Evolutionary conservation across 257 asterid genomes (phyloP).

Genomic region (Solanum chilense): DNA sequence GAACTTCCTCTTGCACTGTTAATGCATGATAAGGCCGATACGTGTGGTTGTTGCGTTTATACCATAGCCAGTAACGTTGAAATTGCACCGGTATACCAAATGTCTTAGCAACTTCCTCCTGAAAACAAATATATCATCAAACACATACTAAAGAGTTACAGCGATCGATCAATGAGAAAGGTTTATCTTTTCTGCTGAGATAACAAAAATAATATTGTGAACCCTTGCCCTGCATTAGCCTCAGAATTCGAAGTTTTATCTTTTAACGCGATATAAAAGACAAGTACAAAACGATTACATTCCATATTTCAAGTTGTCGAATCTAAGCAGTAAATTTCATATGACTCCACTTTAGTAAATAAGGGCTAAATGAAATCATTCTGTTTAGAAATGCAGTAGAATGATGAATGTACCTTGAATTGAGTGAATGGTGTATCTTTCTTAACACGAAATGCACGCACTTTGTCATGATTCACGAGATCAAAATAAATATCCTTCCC

Average conservation of each 20-base stretch:
- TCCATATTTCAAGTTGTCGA: not conserved
- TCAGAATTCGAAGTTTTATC: not conserved
- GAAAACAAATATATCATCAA: slow-evolving; percentile 1
- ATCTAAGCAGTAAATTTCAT: not conserved
- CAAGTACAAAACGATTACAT: not conserved
- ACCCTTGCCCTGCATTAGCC: not conserved
- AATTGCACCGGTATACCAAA: slow-evolving; percentile 61
- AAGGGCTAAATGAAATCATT: not conserved
- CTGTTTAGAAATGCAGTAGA: not conserved
- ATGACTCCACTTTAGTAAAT: not conserved
- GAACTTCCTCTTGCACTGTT: slow-evolving; percentile 58
- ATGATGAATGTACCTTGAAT: slow-evolving; percentile 48
- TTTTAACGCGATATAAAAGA: not conserved
- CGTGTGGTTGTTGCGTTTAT: slow-evolving; percentile 73
- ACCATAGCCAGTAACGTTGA: slow-evolving; percentile 86
- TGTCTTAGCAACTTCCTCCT: slow-evolving; percentile 81
- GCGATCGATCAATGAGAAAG: not conserved
- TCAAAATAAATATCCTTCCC: slow-evolving; percentile 75
- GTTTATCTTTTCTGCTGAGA: too few species aligned
- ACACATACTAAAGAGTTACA: not conserved
- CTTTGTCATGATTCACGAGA: slow-evolving; percentile 82
- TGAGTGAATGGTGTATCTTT: slow-evolving; percentile 46
- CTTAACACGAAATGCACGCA: slow-evolving; percentile 56
- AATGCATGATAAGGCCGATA: slow-evolving; percentile 74
- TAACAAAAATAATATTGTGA: not conserved